These are phyloP conservation scores for Tuber borchii DNA, from an alignment of 495 filamentous ascomycete species.

Conservation along the genomic window DNA sequence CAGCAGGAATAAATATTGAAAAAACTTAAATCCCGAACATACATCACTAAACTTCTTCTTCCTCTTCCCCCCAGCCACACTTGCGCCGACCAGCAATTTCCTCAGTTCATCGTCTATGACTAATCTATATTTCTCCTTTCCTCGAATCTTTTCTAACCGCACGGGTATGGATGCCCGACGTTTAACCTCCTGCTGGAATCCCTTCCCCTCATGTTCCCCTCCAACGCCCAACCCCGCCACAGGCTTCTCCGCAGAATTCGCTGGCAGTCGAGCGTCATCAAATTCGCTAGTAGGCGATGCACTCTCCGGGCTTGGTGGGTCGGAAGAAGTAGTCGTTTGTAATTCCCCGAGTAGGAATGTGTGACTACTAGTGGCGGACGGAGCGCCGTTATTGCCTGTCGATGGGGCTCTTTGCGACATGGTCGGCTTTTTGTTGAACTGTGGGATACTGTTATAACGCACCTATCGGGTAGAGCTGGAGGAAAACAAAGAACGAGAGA, in stretches of 20 bases:
- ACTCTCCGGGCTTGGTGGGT: neutral
- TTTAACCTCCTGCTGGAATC: constrained; percentile 1
- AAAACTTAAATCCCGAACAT: constrained; percentile 12
- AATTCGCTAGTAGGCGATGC: neutral
- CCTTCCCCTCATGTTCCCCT: neutral
- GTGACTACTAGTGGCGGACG: neutral
- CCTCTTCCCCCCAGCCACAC: constrained; percentile 16
- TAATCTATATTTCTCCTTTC: constrained; percentile 34
- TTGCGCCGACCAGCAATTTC: constrained; percentile 15
- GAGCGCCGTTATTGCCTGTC: neutral
- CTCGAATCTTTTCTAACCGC: constrained; percentile 31
- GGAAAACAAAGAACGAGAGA: neutral
- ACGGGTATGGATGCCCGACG: constrained; percentile 32
- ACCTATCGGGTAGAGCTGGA: neutral
- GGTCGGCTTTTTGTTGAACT: neutral
- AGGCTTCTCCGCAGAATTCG: neutral
- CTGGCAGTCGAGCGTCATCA: neutral
- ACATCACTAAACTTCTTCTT: constrained; percentile 55
- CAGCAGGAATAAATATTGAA: neutral
- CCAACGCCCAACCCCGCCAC: neutral
- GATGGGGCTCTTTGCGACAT: constrained; percentile 5
- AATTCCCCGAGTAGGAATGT: neutral
- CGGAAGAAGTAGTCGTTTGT: neutral
- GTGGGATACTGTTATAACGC: neutral
- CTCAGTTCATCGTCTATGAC: constrained; percentile 31